These are phyloP conservation scores for Combretum micranthum DNA, from an alignment of 345 rosid genomes.

Conservation along the genomic window DNA sequence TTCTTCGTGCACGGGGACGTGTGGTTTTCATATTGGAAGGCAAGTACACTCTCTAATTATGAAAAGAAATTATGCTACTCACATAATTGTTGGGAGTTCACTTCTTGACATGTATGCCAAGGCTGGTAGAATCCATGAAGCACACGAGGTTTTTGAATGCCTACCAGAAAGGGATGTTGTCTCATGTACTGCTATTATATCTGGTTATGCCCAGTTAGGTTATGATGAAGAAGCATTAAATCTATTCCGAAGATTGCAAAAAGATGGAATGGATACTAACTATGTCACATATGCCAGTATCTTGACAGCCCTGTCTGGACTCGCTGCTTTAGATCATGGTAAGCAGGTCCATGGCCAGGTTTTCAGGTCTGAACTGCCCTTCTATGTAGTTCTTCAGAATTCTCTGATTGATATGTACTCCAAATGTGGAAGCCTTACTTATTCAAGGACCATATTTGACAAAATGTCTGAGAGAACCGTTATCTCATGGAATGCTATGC, in stretches of 20 bases:
- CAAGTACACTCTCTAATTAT: constrained; percentile 65
- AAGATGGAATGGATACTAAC: constrained; percentile 72
- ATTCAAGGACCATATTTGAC: constrained; percentile 59
- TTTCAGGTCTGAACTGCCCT: constrained; percentile 51
- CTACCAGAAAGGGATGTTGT: constrained; percentile 90
- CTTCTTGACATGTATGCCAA: constrained; percentile 96
- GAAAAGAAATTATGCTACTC: constrained; percentile 49
- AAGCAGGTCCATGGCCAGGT: constrained; percentile 82
- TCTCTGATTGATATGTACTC: constrained; percentile 91
- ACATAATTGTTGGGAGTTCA: constrained; percentile 83
- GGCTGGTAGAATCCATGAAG: constrained; percentile 71
- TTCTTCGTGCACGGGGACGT: constrained; percentile 49
- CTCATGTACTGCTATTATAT: constrained; percentile 82
- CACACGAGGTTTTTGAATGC: constrained; percentile 62
- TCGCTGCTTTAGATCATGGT: constrained; percentile 72
- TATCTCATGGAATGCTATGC: constrained; percentile 83
- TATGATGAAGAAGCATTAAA: constrained; percentile 71
- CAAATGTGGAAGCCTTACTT: constrained; percentile 70
- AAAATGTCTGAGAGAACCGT: constrained; percentile 64
- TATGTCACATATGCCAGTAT: constrained; percentile 82
- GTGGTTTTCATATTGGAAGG: constrained; percentile 52
- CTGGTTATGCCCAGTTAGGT: constrained; percentile 86
- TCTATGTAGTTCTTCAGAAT: constrained; percentile 59
- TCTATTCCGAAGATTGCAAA: constrained; percentile 50
- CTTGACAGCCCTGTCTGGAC: constrained; percentile 72